These are phyloP conservation scores for Helicostylum pulchrum DNA, from an alignment of 192 early-diverging fungal genomes.

Conservation along the genomic window DNA sequence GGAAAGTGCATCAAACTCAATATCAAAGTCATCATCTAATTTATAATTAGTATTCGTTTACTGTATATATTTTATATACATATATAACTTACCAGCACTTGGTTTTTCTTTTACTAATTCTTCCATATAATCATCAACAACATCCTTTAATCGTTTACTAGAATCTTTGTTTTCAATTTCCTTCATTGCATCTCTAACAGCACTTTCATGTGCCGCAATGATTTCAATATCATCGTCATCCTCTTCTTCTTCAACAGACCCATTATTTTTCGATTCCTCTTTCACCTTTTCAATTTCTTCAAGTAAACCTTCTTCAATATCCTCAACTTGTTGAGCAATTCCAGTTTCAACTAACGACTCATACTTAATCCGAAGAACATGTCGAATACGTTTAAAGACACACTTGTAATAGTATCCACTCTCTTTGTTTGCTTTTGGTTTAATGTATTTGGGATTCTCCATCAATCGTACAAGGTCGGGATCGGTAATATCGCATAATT, in stretches of 20 bases:
- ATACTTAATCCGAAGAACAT: neutral
- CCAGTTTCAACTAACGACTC: neutral
- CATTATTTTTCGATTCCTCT: constrained; percentile 35
- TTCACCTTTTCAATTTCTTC: constrained; percentile 44
- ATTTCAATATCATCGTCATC: constrained; percentile 34
- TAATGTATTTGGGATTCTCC: constrained; percentile 16
- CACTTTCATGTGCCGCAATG: neutral
- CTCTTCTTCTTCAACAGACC: constrained; percentile 29
- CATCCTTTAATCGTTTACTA: constrained; percentile 3
- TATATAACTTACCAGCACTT: too few relatives aligned
- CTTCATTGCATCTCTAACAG: neutral
- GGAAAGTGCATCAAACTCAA: too few relatives aligned
- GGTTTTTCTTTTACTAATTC: too few relatives aligned
- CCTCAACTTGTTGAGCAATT: constrained; percentile 24
- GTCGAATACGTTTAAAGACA: neutral
- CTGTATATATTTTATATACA: too few relatives aligned
- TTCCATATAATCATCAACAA: constrained; percentile 11
- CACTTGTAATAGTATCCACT: constrained; percentile 28
- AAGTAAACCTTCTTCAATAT: constrained; percentile 48
- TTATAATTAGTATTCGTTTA: too few relatives aligned
- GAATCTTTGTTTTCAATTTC: constrained; percentile 3
- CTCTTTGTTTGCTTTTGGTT: constrained; percentile 4
- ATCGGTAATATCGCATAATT: constrained; percentile 35
- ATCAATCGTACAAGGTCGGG: constrained; percentile 27
- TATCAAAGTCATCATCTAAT: too few relatives aligned